Conservation (phyloP, 164 flowering plant genomes). For the Pachysandra terminalis region DNA sequence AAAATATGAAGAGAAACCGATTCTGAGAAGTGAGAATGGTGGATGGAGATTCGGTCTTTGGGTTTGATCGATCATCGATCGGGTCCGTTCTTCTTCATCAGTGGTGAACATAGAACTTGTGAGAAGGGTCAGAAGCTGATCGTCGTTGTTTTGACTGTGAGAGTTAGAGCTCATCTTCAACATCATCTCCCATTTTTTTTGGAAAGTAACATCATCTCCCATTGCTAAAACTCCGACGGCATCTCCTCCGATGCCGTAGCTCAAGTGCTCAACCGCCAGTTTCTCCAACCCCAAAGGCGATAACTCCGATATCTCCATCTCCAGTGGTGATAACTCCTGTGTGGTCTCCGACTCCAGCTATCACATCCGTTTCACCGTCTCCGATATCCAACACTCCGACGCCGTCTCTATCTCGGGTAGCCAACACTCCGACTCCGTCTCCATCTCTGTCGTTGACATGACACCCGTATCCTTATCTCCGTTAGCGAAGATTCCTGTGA, state of each 20-base stretch:
- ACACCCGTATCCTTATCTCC: background rate
- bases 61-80: constrained; percentile 43
- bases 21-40: constrained; percentile 26
- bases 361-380: background rate
- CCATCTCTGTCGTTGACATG: background rate
- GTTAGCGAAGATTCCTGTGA: background rate
- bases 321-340: background rate
- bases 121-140: constrained; percentile 48
- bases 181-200: too few relatives aligned
- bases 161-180: background rate
- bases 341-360: background rate
- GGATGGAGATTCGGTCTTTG: constrained; percentile 37
- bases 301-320: background rate
- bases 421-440: background rate
- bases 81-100: constrained; percentile 62
- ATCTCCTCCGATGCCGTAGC: background rate
- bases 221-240: background rate
- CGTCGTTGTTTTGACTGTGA: constrained; percentile 43
- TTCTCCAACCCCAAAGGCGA: background rate
- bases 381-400: background rate
- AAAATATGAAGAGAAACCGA: constrained; percentile 40
- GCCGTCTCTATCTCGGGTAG: background rate
- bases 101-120: constrained; percentile 41
- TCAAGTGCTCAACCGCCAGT: background rate
- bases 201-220: too few relatives aligned